Conservation (phyloP, 352 stramenopile genomes). For the Phytophthora pistaciae region DNA sequence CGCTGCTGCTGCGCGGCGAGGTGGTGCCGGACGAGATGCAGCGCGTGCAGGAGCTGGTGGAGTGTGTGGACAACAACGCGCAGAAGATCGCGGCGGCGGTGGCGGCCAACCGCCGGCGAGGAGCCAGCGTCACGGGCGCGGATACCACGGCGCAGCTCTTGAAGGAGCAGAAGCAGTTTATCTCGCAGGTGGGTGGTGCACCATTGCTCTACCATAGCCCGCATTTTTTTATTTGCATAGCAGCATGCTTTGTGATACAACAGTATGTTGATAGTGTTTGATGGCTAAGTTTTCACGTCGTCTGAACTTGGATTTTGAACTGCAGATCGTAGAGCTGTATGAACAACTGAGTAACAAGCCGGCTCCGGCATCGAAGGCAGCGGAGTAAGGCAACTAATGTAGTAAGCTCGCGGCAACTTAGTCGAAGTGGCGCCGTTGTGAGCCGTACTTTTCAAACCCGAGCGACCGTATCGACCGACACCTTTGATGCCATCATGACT, state of each 20-base stretch:
- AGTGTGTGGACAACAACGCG: constrained; percentile 76
- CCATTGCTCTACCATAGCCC: too few relatives aligned
- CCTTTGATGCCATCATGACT: too few relatives aligned
- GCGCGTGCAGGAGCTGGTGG: constrained; percentile 69
- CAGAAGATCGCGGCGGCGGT: constrained; percentile 72
- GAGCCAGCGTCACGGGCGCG: constrained; percentile 19
- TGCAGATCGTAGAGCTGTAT: constrained; percentile 51
- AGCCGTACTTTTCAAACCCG: not conserved
- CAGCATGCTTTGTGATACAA: too few relatives aligned
- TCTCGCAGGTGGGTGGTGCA: constrained; percentile 35
- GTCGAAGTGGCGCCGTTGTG: too few relatives aligned
- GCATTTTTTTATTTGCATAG: too few relatives aligned
- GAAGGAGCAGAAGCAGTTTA: constrained; percentile 65
- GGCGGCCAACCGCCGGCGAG: constrained; percentile 44
- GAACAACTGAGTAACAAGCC: constrained; percentile 48
- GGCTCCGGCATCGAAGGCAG: not conserved
- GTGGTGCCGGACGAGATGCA: constrained; percentile 57
- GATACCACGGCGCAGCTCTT: constrained; percentile 61
- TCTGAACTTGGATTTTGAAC: not conserved
- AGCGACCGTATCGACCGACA: too few relatives aligned
- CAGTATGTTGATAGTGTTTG: too few relatives aligned
- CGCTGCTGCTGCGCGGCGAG: constrained; percentile 33
- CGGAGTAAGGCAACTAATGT: constrained; percentile 4
- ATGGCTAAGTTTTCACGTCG: not conserved
- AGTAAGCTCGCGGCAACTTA: not conserved